Base-by-base conservation (phyloP, 2,329 filamentous ascomycete species). In the Diaporthe vexans region DNA sequence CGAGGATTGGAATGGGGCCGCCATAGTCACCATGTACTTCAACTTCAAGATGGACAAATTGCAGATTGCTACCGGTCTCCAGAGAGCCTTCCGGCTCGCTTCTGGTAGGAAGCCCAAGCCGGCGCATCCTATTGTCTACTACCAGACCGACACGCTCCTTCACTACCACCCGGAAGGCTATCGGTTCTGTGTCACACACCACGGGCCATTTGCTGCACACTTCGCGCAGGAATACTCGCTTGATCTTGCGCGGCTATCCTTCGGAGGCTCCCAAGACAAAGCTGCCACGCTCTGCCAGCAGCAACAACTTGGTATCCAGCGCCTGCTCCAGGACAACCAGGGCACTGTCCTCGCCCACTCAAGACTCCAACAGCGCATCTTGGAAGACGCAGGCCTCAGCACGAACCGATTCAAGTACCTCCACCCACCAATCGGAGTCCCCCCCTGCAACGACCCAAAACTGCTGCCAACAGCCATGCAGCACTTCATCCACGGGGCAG, bases 131-230 rank as follows among this genome's bases (percentile, higher is more conserved):
- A 65, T 65, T 35, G 43, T 65, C 59, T 65, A 65, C 59, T 65
- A 65, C 26, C 59, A 65, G 43, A 65, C 59, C 9, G 59, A 65
- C 48, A 65, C 59, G 10, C 59, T 48, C 17, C 59, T 65, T 9
- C 59, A 65, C 29, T 65, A 65, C 26, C 59, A 65, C 59, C 59
- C 59, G n/a, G 40, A 33, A 35, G 59, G 59, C 59, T 65, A 65
- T 51, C 59, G 19, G 2, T 65, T 65, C 8, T 65, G 40, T 65
- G 59, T 65, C 43, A 65, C 59, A 17, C 59, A 65, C 43, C 59
- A 65, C 19, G 59, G 59, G n/a, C 59, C 59, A 13, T 65, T 65
- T 48, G 59, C 40, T 3, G 21, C 59, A 33, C 59, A 65, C 33
- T 65, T 65, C 10, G 59, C 59, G 2, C 59, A 65, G 26, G 17